Percentiles rank a stretch among this genome's conserved stretches.
Conservation (phyloP, 2,329 filamentous ascomycete genomes). For the Trichoderma simmonsii region DNA sequence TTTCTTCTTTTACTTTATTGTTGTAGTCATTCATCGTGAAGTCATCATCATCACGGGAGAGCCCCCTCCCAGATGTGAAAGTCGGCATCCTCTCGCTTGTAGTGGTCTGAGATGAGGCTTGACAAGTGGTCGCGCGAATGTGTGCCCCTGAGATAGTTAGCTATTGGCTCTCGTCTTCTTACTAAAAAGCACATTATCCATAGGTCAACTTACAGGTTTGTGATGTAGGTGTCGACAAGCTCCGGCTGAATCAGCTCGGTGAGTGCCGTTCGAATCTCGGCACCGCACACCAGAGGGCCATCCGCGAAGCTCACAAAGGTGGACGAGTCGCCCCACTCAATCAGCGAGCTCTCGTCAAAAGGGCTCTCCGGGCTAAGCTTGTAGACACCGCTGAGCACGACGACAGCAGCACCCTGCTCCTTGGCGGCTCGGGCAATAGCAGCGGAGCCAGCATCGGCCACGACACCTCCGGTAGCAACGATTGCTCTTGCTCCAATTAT, state of each 20-base stretch:
- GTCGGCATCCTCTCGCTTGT: conserved; percentile 69
- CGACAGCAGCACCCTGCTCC: conserved; percentile 76
- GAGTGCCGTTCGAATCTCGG: conserved; percentile 74
- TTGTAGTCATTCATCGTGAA: background rate
- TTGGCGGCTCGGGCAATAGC: conserved; percentile 82
- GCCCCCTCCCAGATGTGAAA: conserved; percentile 48
- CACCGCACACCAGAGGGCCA: conserved; percentile 71
- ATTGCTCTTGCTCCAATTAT: conserved; percentile 85
- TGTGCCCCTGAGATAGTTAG: conserved; percentile 48
- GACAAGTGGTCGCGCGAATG: conserved; percentile 71
- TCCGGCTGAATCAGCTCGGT: conserved; percentile 81
- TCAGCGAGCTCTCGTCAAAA: conserved; percentile 74
- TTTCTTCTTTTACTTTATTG: conserved; percentile 2
- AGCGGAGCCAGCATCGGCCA: conserved; percentile 79
- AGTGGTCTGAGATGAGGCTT: conserved; percentile 70
- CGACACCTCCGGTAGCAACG: conserved; percentile 80
- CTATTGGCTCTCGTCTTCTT: background rate
- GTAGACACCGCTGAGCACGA: conserved; percentile 88
- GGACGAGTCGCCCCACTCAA: conserved; percentile 82
- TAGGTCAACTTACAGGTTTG: conserved; percentile 57
- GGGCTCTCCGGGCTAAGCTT: conserved; percentile 89
- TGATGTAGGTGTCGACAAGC: conserved; percentile 77
- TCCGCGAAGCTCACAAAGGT: conserved; percentile 75
- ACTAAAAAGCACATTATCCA: background rate
- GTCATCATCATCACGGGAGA: conserved; percentile 23